These are phyloP conservation scores for Microglena sp. DNA, from an alignment of 139 green algal genomes.

Conservation along the genomic window DNA sequence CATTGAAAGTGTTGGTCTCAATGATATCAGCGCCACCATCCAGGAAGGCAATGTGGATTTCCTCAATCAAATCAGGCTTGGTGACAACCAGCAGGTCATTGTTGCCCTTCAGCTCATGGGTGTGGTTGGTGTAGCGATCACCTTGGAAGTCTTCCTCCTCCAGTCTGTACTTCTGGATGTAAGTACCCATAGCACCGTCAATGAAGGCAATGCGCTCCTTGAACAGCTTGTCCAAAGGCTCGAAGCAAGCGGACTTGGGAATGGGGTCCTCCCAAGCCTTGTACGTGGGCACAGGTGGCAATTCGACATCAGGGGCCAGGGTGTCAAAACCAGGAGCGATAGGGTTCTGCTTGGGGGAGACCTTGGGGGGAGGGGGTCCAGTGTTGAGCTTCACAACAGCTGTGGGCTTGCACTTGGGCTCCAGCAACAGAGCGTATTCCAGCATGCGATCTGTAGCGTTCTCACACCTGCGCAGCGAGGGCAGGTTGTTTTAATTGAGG, in stretches of 20 bases:
- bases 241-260: conserved; percentile 14
- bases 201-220: conserved; percentile 89
- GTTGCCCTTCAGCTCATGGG: conserved; percentile 92
- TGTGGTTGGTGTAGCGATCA: conserved; percentile 62
- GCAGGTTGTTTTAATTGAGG: too few relatives aligned
- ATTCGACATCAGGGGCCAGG: conserved; percentile 24
- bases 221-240: conserved; percentile 64
- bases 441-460: conserved; percentile 74
- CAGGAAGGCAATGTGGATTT: conserved; percentile 90
- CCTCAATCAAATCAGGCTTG: conserved; percentile 81
- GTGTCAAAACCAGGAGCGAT: conserved; percentile 34
- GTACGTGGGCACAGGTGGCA: conserved; percentile 46
- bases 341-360: conserved; percentile 42
- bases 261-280: conserved; percentile 15
- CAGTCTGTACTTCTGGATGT: conserved; percentile 80
- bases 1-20: conserved; percentile 99
- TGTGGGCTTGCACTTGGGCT: conserved; percentile 24
- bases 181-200: conserved; percentile 95
- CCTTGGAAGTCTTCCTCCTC: conserved; percentile 84
- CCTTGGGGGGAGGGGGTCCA: conserved; percentile 15
- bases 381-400: conserved; percentile 16
- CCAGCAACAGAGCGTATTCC: conserved; percentile 40
- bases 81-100: conserved; percentile 95
- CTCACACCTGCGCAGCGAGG: conserved; percentile 18
- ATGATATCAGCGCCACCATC: conserved; percentile 92